These are phyloP conservation scores for Heliamphora exappendiculata DNA, from an alignment of 148 eudicot genomes.

Conservation along the genomic window DNA sequence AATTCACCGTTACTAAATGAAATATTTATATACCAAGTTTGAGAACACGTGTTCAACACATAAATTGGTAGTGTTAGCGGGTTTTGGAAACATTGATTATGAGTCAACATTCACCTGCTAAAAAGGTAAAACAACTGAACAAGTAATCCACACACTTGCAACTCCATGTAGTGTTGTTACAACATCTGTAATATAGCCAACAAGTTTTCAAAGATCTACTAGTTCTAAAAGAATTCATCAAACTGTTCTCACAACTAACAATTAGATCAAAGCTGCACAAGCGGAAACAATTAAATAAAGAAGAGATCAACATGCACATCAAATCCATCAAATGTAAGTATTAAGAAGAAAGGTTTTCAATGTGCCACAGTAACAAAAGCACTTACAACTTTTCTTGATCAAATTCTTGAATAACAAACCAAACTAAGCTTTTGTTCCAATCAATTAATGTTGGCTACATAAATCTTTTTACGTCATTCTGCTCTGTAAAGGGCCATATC, in stretches of 20 bases:
- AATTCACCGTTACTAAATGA: too few species aligned
- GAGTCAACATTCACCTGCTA: too few species aligned
- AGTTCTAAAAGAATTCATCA: neutral
- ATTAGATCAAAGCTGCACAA: neutral
- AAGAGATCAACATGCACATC: neutral
- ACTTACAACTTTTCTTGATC: neutral
- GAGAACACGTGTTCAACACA: too few species aligned
- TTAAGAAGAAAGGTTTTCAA: neutral
- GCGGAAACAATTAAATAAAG: neutral
- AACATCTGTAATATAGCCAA: neutral
- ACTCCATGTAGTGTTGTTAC: neutral
- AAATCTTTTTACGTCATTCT: too few species aligned
- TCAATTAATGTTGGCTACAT: too few species aligned
- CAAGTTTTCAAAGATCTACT: neutral
- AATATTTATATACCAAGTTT: too few species aligned
- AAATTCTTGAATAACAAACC: too few species aligned
- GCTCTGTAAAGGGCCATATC: too few species aligned
- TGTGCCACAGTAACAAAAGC: neutral
- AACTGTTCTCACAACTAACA: neutral
- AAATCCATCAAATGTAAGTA: neutral
- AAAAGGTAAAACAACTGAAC: neutral
- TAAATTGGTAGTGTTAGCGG: too few species aligned
- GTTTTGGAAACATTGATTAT: too few species aligned
- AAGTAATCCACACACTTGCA: too few species aligned
- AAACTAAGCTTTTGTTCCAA: too few species aligned